Conservation (phyloP, 495 filamentous ascomycete species). For the Hyaloscypha hepaticicola region DNA sequence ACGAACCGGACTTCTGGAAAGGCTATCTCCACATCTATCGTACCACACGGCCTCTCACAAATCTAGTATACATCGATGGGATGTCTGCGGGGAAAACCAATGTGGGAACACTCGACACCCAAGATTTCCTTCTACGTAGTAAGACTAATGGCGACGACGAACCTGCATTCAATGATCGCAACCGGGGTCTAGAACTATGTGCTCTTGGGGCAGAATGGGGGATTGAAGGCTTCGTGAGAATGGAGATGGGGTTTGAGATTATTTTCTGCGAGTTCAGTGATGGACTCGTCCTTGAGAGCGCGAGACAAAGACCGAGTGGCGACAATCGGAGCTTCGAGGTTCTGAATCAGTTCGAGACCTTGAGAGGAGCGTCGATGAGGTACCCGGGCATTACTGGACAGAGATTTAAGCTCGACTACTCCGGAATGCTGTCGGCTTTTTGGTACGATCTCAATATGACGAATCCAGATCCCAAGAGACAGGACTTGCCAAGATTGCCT, state of each 20-base stretch:
- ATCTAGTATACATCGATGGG: constrained; percentile 62
- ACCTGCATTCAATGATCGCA: constrained; percentile 35
- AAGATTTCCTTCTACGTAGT: constrained; percentile 50
- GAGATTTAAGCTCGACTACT: constrained; percentile 58
- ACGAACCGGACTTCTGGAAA: constrained; percentile 3
- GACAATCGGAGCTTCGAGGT: not conserved
- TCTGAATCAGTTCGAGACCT: constrained; percentile 34
- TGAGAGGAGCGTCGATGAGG: constrained; percentile 49
- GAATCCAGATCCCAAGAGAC: constrained; percentile 38
- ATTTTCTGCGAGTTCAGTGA: constrained; percentile 60
- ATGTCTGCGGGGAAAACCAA: constrained; percentile 56
- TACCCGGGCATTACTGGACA: constrained; percentile 57
- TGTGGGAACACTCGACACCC: constrained; percentile 61
- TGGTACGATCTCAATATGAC: constrained; percentile 56
- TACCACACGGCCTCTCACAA: constrained; percentile 43
- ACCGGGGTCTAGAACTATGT: constrained; percentile 51
- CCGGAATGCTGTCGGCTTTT: constrained; percentile 58
- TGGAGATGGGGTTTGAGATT: constrained; percentile 70
- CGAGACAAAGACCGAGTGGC: constrained; percentile 17
- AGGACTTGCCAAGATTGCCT: constrained; percentile 47
- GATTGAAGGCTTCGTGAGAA: constrained; percentile 61
- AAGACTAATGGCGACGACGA: not conserved
- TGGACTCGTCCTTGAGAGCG: constrained; percentile 20
- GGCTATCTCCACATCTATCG: constrained; percentile 58
- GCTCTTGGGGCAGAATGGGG: constrained; percentile 48